Conservation (phyloP, 2,329 filamentous ascomycete species). For the Ceratocystis cacaofunesta region DNA sequence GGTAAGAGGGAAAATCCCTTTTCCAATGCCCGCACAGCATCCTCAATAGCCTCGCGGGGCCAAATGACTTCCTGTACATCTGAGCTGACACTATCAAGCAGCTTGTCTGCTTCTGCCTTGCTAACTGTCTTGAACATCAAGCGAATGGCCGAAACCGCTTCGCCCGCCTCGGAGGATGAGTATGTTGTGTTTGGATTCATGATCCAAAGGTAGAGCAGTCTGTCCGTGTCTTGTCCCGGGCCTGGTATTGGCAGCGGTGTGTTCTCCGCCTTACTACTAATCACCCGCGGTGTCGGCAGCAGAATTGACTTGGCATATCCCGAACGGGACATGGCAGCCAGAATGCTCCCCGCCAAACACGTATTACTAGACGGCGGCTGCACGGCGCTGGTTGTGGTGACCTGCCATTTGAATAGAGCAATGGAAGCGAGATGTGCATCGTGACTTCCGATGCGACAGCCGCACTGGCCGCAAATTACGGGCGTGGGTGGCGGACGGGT, state of each 20-base stretch:
- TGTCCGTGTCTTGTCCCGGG: not conserved
- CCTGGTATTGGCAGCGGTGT: not conserved
- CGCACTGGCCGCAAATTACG: constrained; percentile 34
- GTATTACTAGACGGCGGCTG: constrained; percentile 30
- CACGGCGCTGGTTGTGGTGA: constrained; percentile 24
- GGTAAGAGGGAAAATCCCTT: constrained; percentile 40
- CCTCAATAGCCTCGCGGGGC: constrained; percentile 34
- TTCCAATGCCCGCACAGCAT: constrained; percentile 31
- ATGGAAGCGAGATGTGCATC: constrained; percentile 32
- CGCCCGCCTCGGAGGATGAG: constrained; percentile 27
- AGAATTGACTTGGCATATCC: constrained; percentile 43
- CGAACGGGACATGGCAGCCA: constrained; percentile 40
- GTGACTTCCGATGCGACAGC: constrained; percentile 33
- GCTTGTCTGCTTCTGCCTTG: constrained; percentile 30
- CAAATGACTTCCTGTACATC: constrained; percentile 46
- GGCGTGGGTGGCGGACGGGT: constrained; percentile 7
- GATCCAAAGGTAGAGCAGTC: constrained; percentile 37
- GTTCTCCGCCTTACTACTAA: not conserved
- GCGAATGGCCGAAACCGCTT: constrained; percentile 33
- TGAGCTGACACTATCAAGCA: constrained; percentile 37
- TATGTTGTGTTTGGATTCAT: constrained; percentile 41
- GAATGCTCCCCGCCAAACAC: constrained; percentile 38
- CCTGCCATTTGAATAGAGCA: constrained; percentile 43
- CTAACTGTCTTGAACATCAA: constrained; percentile 35
- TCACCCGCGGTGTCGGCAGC: constrained; percentile 23